Conservation (phyloP, 441 rosid genomes). For the Brassica hybrid region DNA sequence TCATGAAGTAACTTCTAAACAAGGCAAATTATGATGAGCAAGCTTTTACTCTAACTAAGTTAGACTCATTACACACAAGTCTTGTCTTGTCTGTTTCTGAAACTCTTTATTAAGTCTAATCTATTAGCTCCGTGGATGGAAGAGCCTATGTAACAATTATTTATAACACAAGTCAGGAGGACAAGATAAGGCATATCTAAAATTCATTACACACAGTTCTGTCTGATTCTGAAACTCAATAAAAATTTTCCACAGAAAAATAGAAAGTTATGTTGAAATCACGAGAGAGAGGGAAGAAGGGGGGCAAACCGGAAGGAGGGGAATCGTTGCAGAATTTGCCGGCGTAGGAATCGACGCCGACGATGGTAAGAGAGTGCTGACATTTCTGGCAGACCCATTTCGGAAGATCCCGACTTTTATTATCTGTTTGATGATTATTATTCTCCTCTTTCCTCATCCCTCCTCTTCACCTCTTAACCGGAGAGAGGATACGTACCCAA, state of each 20-base stretch:
- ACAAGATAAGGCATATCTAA: not conserved
- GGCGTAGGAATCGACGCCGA: slow-evolving; percentile 91
- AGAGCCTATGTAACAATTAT: not conserved
- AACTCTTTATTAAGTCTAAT: not conserved
- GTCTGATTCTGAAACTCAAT: not conserved
- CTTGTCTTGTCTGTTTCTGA: not conserved
- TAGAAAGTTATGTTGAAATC: no score
- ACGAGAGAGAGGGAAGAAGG: not conserved
- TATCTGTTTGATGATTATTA: slow-evolving; percentile 42
- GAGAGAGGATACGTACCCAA: not conserved
- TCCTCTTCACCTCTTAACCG: not conserved
- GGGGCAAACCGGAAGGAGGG: slow-evolving; percentile 71
- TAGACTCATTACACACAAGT: not conserved
- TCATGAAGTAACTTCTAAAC: not conserved
- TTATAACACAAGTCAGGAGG: not conserved
- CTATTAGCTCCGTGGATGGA: not conserved
- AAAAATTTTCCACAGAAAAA: not conserved
- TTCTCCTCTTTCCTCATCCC: slow-evolving; percentile 51
- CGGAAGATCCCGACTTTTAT: slow-evolving; percentile 69
- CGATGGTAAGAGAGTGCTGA: slow-evolving; percentile 78
- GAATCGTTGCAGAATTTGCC: slow-evolving; percentile 80
- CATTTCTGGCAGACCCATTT: slow-evolving; percentile 93
- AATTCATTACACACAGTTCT: not conserved
- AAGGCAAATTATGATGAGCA: no score
- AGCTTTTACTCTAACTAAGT: no score